Conservation (phyloP, 331 rosid genomes). For the Quercus lobata region DNA sequence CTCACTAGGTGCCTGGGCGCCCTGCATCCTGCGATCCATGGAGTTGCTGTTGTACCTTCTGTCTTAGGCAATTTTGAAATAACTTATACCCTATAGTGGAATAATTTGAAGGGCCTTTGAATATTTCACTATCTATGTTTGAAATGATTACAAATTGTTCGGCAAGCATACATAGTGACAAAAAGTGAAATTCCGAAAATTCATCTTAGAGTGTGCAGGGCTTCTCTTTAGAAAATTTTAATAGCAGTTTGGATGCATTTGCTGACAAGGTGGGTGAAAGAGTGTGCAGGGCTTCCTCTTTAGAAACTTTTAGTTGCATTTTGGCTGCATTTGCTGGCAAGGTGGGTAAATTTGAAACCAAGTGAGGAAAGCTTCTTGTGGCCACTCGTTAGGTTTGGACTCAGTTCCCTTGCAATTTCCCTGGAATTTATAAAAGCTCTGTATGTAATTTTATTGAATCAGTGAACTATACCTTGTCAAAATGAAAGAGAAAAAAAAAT, state of each 20-base stretch:
- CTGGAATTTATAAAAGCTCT: slow-evolving; percentile 13
- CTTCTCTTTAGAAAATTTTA: slow-evolving; percentile 66
- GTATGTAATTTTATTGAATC: slow-evolving; percentile 6
- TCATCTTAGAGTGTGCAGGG: slow-evolving; percentile 63
- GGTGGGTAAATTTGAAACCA: slow-evolving; percentile 33
- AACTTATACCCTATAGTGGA: background rate
- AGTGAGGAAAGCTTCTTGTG: slow-evolving; percentile 37
- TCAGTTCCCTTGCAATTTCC: slow-evolving; percentile 15
- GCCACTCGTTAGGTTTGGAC: slow-evolving; percentile 28
- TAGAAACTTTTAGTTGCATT: too few species aligned
- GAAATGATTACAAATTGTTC: slow-evolving; percentile 11
- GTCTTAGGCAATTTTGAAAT: background rate
- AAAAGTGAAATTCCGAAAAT: slow-evolving; percentile 23
- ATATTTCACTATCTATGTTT: background rate
- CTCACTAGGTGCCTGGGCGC: background rate
- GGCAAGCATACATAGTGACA: slow-evolving; percentile 15
- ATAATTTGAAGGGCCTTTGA: background rate
- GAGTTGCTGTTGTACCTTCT: slow-evolving; percentile 15
- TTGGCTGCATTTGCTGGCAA: too few species aligned
- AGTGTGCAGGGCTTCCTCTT: too few species aligned
- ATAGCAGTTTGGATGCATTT: slow-evolving; percentile 55
- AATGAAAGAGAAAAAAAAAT: background rate
- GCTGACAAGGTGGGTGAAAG: slow-evolving; percentile 25
- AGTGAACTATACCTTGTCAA: background rate
- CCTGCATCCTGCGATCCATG: background rate